These are phyloP conservation scores for Phytopythium chamaehyphon DNA, from an alignment of 352 stramenopile species.

Conservation along the genomic window DNA sequence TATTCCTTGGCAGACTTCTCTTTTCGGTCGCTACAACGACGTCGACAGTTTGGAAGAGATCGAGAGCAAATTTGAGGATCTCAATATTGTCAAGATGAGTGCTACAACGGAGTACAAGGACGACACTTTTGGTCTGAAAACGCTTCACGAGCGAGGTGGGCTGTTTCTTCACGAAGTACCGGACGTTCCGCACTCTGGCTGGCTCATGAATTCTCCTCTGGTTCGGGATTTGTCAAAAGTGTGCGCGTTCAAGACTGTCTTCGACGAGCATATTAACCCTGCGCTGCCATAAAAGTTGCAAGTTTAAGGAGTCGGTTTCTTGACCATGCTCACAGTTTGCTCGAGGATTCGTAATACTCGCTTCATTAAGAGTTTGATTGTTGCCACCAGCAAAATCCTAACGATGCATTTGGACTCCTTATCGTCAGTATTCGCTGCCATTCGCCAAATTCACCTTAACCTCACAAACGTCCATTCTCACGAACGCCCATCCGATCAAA, in stretches of 20 bases:
- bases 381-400: too few species aligned
- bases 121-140: constrained; percentile 15
- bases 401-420: too few species aligned
- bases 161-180: constrained; percentile 9
- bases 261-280: constrained; percentile 36
- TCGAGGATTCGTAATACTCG: too few species aligned
- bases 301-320: too few species aligned
- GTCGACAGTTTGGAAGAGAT: constrained; percentile 20
- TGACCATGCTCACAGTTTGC: too few species aligned
- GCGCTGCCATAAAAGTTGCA: constrained; percentile 6
- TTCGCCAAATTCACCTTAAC: too few species aligned
- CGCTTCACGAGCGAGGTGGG: constrained; percentile 7
- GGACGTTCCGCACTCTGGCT: constrained; percentile 9
- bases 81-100: constrained; percentile 5
- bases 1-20: constrained; percentile 33
- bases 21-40: constrained; percentile 37
- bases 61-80: constrained; percentile 9
- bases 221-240: constrained; percentile 3
- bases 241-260: constrained; percentile 35
- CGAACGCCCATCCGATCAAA: too few species aligned
- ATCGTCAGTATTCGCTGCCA: too few species aligned
- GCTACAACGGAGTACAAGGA: constrained; percentile 6
- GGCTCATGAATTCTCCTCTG: constrained; percentile 12
- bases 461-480: too few species aligned
- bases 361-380: too few species aligned